Evolutionary conservation across 1,284 basidiomycete species (phyloP), one percentile per base, ranked within the genome.

Genomic region (Ustilago lituana): DNA sequence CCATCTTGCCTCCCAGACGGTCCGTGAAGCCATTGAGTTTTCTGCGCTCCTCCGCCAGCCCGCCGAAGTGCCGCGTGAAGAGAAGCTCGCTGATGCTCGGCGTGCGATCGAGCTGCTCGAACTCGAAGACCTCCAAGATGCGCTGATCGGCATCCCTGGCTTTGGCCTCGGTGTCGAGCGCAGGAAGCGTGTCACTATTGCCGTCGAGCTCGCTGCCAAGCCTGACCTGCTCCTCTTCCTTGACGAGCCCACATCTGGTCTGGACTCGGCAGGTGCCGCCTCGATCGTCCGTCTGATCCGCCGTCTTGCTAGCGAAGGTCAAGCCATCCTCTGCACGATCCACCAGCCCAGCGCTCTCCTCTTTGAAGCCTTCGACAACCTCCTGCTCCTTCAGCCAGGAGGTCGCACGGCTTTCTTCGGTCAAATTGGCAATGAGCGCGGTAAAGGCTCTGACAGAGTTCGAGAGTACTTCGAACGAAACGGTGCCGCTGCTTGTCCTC

Each of bases 211-310:
- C 3, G 76, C 74, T 8, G 75, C 75, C 45, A 77, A 76, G 54
- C 76, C 76, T 6, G 63, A 72, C 35, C 56, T 78, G 41, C 64
- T 78, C 6, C 64, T 78, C 27, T 78, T 77, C 76, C 69, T 79
- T n/a, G 77, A 79, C 51, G 77, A 79, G 46, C 77, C 75, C 14
- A 79, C 75, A 2, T 70, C 64, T 5, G 76, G 76, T 45, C 63
- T 78, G 5, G 76, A 78, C 51, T 66, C 67, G 14, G 67, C 67
- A 0, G 70, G 67, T 10, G 73, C 75, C 4, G 66, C 70, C 5
- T 65, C 73, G 6, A 79, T 77, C 54, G 36, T 75, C 17, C 67
- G 73, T 9, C 57, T 79, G 11, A 64, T 79, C 17, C 66, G 75
- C 14, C 51, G 64, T 3, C 65, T 79, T 2, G 71, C 73, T 10